These are phyloP conservation scores for Diplodia mutila DNA, from an alignment of 2,329 filamentous ascomycete species.

Conservation along the genomic window DNA sequence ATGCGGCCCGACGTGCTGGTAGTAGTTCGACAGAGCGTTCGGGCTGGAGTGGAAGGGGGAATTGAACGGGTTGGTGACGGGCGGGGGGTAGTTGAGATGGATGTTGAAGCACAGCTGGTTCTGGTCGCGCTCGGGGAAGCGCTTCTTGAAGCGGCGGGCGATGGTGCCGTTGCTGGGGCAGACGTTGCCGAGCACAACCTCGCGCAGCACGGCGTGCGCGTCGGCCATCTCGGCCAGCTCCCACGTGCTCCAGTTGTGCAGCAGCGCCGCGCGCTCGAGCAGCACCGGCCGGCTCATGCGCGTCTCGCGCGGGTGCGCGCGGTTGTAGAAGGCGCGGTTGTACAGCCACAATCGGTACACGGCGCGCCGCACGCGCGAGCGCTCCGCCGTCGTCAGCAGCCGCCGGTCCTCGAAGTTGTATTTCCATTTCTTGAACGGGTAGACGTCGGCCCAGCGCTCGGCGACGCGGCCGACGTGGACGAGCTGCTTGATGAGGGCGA, in stretches of 20 bases:
- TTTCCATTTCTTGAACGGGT: constrained; percentile 67
- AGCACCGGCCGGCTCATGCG: constrained; percentile 53
- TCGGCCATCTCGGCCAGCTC: constrained; percentile 65
- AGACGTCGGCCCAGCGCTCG: constrained; percentile 63
- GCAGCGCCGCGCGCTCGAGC: constrained; percentile 57
- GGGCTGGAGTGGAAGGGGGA: constrained; percentile 37
- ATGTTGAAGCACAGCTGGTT: constrained; percentile 58
- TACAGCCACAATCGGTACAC: constrained; percentile 66
- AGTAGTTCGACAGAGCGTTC: constrained; percentile 34
- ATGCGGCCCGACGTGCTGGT: constrained; percentile 36
- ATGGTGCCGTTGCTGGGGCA: constrained; percentile 66
- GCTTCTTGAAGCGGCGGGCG: constrained; percentile 61
- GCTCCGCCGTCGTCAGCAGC: constrained; percentile 55
- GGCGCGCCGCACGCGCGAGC: constrained; percentile 58
- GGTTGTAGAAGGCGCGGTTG: constrained; percentile 60
- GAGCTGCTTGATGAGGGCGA: constrained; percentile 60
- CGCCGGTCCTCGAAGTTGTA: constrained; percentile 59
- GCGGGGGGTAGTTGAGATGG: constrained; percentile 54
- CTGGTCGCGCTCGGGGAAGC: constrained; percentile 54
- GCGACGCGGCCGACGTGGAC: constrained; percentile 59
- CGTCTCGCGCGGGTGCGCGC: constrained; percentile 54
- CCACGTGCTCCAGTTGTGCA: constrained; percentile 61
- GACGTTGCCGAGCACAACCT: constrained; percentile 60
- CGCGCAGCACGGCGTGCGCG: constrained; percentile 58
- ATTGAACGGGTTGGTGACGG: constrained; percentile 46